Evolutionary conservation across 441 rosid genomes (phyloP), one percentile per base, ranked within the genome.

Genomic region (Cnidoscolus chayamansa): DNA sequence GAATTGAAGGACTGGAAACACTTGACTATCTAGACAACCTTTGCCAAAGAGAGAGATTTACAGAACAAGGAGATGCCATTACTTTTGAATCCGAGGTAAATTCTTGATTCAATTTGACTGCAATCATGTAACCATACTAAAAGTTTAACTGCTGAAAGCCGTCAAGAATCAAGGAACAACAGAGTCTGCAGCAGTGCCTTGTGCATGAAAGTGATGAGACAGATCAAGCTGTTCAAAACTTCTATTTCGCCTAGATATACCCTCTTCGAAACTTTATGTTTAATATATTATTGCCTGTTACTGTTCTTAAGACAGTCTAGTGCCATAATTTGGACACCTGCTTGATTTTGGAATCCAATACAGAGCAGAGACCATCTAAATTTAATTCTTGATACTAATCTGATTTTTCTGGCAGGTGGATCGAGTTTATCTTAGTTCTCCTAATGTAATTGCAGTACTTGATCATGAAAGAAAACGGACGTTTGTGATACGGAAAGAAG

Each of bases 401-500:
- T 55, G 25, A 58, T 58, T 66, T 30, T 25, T 66, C 16, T 65
- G 67, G 63, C 76, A 83, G 86, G 73, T 83, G 70, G 86, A 83
- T 72, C 80, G 82, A 63, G 76, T 83, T 49, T 83, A 83, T 50
- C 79, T 83, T 5, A 74, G 78, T 43, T 76, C 73, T 48, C 83
- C 86, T 1, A 80, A 80, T 60, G 83, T 72, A 15, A 66, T 80
- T 16, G 86, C 86, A 10, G 80, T 80, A 40, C 83, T 83, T 12
- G 86, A 83, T 68, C 86, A 83, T 37, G 80, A 73, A 75, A 76
- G 65, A 77, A 83, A 83, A 78, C 79, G 82, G 35, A 80, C 83
- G 25, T 83, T 75, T 65, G 79, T 83, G 13, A 40, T 83, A 7
- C 74, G 70, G 57, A 83, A 83, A 76, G 78, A 78, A 68, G 86